phyloP scores from a whole-genome alignment of 768 basidiomycete genomes.

The Mycena amicta region DNA sequence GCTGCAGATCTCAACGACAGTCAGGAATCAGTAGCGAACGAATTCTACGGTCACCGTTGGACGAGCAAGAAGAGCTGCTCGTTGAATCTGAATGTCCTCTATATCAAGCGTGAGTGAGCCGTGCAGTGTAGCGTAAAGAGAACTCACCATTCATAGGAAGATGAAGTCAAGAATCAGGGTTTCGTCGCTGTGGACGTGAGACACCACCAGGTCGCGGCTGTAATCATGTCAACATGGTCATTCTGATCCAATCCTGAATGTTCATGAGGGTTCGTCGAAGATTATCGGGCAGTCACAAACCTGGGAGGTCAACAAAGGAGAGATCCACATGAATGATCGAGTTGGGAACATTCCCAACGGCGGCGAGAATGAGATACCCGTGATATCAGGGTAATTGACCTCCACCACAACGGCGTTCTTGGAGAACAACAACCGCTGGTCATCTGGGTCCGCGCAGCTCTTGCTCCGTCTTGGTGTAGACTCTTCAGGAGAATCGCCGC shows the following conservation, averaged over 20 bases:
- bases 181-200: slow-evolving; percentile 49
- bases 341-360: too few species aligned
- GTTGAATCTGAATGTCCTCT: slow-evolving; percentile 74
- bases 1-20: slow-evolving; percentile 37
- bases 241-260: slow-evolving; percentile 61
- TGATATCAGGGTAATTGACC: slow-evolving; percentile 45
- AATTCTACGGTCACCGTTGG: slow-evolving; percentile 59
- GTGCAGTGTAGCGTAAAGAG: too few species aligned
- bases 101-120: too few species aligned
- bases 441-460: slow-evolving; percentile 24
- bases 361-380: too few species aligned
- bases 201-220: slow-evolving; percentile 48
- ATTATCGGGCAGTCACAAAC: too few species aligned
- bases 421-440: slow-evolving; percentile 40
- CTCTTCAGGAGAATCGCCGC: slow-evolving; percentile 42
- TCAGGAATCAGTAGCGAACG: slow-evolving; percentile 43
- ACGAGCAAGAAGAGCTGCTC: slow-evolving; percentile 55
- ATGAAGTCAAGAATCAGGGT: slow-evolving; percentile 65
- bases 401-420: slow-evolving; percentile 52
- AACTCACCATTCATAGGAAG: slow-evolving; percentile 64
- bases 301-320: slow-evolving; percentile 58
- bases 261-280: too few species aligned
- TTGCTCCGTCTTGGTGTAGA: slow-evolving; percentile 26
- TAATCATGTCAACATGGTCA: slow-evolving; percentile 39
- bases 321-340: too few species aligned